Evolutionary conservation across 257 asterid species (phyloP).

Genomic region (Gentiana macrophylla): DNA sequence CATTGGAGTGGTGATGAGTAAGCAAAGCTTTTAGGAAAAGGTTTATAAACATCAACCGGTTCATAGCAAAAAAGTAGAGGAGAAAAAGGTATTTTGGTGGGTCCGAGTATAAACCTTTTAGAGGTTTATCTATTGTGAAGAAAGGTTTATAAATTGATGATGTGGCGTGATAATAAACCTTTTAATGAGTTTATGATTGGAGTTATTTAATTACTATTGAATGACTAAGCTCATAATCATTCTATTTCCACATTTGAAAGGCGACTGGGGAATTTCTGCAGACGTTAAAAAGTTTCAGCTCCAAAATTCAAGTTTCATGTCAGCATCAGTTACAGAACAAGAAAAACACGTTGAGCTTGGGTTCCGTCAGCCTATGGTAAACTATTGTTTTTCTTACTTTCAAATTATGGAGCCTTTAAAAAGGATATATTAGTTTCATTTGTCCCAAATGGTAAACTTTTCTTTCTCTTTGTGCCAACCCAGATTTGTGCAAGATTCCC

Average conservation of each 20-base stretch:
- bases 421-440: background rate
- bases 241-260: conserved; percentile 12
- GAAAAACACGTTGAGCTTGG: conserved; percentile 15
- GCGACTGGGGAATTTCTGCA: conserved; percentile 23
- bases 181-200: too few relatives aligned
- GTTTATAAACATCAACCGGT: too few relatives aligned
- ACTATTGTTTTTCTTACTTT: background rate
- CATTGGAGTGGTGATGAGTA: too few relatives aligned
- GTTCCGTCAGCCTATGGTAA: conserved; percentile 15
- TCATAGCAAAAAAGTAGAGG: too few relatives aligned
- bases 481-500: conserved; percentile 49
- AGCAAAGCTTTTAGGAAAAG: too few relatives aligned
- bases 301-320: conserved; percentile 7
- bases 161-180: too few relatives aligned
- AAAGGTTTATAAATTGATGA: too few relatives aligned
- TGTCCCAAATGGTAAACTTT: background rate
- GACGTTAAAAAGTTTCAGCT: conserved; percentile 12
- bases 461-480: conserved; percentile 3
- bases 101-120: too few relatives aligned
- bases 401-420: background rate
- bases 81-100: too few relatives aligned
- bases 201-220: too few relatives aligned
- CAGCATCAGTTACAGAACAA: conserved; percentile 7
- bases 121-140: too few relatives aligned
- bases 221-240: background rate